Conservation (phyloP, 2,329 filamentous ascomycete genomes). For the Boeremia lycopersici region DNA sequence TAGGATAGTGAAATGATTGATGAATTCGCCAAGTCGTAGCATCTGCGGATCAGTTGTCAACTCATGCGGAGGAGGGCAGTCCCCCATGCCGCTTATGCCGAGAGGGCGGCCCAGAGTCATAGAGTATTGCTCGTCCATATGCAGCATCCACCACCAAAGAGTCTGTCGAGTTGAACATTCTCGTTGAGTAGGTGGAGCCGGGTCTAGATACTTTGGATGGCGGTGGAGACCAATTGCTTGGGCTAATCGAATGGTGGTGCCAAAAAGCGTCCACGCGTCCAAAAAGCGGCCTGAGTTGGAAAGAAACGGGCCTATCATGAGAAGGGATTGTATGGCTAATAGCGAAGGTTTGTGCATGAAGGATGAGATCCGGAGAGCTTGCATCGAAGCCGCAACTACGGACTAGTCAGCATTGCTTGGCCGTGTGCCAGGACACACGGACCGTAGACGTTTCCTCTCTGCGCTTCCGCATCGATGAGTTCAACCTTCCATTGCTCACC, state of each 20-base stretch:
- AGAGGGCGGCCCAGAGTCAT: constrained; percentile 57
- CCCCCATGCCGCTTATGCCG: constrained; percentile 57
- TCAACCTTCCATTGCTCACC: constrained; percentile 49
- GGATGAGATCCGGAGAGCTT: constrained; percentile 55
- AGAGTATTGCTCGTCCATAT: constrained; percentile 59
- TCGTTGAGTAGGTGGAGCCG: constrained; percentile 47
- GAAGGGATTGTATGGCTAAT: constrained; percentile 53
- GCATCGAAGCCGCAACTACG: constrained; percentile 57
- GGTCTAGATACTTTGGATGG: constrained; percentile 54
- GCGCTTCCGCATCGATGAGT: constrained; percentile 43
- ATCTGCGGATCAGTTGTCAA: constrained; percentile 53
- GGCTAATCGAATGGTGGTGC: constrained; percentile 55
- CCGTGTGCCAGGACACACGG: constrained; percentile 26
- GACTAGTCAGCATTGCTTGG: constrained; percentile 2
- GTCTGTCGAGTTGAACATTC: constrained; percentile 52
- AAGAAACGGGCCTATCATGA: constrained; percentile 57
- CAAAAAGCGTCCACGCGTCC: constrained; percentile 58
- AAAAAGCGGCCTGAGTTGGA: constrained; percentile 58
- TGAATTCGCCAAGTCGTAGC: constrained; percentile 53
- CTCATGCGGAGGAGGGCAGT: constrained; percentile 54
- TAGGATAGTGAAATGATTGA: constrained; percentile 56
- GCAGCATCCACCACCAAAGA: constrained; percentile 61
- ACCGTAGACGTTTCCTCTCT: constrained; percentile 54
- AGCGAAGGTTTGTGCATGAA: constrained; percentile 57
- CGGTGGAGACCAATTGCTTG: constrained; percentile 58